A percentile compares a stretch with the other conserved stretches of the same genome.
These are phyloP conservation scores for Candida sithepensis DNA, from an alignment of 805 yeast species.

Conservation along the genomic window DNA sequence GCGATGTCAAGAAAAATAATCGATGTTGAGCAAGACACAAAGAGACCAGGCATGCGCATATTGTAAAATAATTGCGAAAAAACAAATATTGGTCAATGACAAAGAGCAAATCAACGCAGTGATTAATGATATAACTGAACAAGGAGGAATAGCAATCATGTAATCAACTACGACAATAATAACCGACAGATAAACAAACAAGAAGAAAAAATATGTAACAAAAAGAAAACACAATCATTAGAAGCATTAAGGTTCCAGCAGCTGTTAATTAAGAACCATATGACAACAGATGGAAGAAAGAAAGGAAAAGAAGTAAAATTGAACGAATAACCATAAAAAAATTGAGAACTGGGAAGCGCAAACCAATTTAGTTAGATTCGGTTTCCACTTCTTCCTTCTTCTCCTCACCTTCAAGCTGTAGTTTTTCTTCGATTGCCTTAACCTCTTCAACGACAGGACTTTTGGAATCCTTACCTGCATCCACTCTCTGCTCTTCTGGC, in stretches of 20 bases:
- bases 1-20: not conserved
- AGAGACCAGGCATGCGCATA: not conserved
- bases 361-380: not conserved
- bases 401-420: not conserved
- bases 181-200: not conserved
- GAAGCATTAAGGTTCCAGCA: not conserved
- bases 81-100: not conserved
- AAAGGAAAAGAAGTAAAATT: not conserved
- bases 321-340: not conserved
- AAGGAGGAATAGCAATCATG: not conserved
- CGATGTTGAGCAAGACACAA: not conserved
- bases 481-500: constrained; percentile 46
- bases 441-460: constrained; percentile 13
- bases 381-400: constrained; percentile 3
- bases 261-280: not conserved
- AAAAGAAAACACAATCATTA: not conserved
- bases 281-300: not conserved
- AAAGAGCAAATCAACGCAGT: not conserved
- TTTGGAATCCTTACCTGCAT: constrained; percentile 37
- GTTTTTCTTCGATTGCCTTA: no score
- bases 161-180: not conserved
- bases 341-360: not conserved
- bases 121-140: not conserved
- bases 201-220: not conserved
- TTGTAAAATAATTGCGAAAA: not conserved